A percentile compares a stretch with the other conserved stretches of the same genome.
phyloP scores from a whole-genome alignment of 2,329 filamentous ascomycete species.

The Colletotrichum sp. region DNA sequence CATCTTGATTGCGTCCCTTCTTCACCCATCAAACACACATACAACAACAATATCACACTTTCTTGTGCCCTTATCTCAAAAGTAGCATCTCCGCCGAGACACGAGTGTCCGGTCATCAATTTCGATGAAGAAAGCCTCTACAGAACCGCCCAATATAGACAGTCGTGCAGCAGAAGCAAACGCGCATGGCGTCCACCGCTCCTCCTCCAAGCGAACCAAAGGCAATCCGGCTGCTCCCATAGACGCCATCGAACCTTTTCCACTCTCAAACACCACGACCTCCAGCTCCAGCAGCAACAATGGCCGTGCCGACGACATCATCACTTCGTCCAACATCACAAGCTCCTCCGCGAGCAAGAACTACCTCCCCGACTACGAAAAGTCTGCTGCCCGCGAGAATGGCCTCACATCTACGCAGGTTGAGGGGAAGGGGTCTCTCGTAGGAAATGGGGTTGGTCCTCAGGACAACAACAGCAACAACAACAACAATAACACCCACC shows the following conservation, averaged over 20 bases:
- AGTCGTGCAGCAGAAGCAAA: constrained; percentile 58
- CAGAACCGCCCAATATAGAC: constrained; percentile 59
- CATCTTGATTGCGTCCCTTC: neutral
- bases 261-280: constrained; percentile 15
- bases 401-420: constrained; percentile 47
- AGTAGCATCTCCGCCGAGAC: constrained; percentile 7
- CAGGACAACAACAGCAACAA: neutral
- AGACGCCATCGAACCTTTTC: constrained; percentile 17
- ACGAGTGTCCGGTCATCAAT: constrained; percentile 31
- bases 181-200: constrained; percentile 56
- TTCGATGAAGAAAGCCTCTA: constrained; percentile 68
- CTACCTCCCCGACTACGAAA: constrained; percentile 5
- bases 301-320: constrained; percentile 19
- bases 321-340: constrained; percentile 19
- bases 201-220: constrained; percentile 41
- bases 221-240: constrained; percentile 30
- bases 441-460: constrained; percentile 40
- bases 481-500: constrained; percentile 17
- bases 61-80: neutral
- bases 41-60: neutral
- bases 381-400: neutral
- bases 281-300: constrained; percentile 7
- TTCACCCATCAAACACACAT: neutral
- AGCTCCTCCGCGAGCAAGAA: constrained; percentile 29
- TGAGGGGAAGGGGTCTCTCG: constrained; percentile 62